These are phyloP conservation scores for Mycogone perniciosa DNA, from an alignment of 2,329 filamentous ascomycete genomes.

Conservation along the genomic window DNA sequence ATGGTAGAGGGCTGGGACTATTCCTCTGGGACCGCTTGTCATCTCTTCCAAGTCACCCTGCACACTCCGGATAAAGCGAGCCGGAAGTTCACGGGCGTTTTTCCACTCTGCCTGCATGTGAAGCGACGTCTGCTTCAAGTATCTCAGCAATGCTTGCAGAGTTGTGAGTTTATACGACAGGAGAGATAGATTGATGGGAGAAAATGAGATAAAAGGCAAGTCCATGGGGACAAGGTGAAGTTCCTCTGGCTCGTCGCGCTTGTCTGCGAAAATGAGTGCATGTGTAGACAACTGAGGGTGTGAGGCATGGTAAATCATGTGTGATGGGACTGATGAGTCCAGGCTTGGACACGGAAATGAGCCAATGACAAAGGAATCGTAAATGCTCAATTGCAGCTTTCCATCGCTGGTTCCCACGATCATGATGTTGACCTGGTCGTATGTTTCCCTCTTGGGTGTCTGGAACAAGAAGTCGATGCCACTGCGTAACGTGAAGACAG, in stretches of 20 bases:
- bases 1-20: conserved; percentile 76
- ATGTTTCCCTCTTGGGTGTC: conserved; percentile 54
- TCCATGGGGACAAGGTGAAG: conserved; percentile 67
- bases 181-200: conserved; percentile 73
- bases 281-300: conserved; percentile 73
- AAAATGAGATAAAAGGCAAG: conserved; percentile 72
- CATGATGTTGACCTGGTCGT: conserved; percentile 73
- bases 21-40: conserved; percentile 49
- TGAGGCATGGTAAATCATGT: conserved; percentile 57
- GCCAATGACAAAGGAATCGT: conserved; percentile 78
- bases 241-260: conserved; percentile 26
- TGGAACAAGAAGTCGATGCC: conserved; percentile 67
- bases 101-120: conserved; percentile 81
- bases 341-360: conserved; percentile 47
- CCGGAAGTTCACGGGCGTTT: conserved; percentile 71
- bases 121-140: conserved; percentile 72
- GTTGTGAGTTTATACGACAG: conserved; percentile 83
- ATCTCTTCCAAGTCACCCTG: conserved; percentile 64
- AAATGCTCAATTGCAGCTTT: conserved; percentile 70
- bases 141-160: conserved; percentile 78
- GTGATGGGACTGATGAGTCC: conserved; percentile 16
- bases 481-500: conserved; percentile 62
- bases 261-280: conserved; percentile 53
- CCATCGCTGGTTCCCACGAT: conserved; percentile 67
- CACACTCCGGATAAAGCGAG: conserved; percentile 69